These are phyloP conservation scores for Pulveroboletus sp. DNA, from an alignment of 768 basidiomycete genomes.

Conservation along the genomic window DNA sequence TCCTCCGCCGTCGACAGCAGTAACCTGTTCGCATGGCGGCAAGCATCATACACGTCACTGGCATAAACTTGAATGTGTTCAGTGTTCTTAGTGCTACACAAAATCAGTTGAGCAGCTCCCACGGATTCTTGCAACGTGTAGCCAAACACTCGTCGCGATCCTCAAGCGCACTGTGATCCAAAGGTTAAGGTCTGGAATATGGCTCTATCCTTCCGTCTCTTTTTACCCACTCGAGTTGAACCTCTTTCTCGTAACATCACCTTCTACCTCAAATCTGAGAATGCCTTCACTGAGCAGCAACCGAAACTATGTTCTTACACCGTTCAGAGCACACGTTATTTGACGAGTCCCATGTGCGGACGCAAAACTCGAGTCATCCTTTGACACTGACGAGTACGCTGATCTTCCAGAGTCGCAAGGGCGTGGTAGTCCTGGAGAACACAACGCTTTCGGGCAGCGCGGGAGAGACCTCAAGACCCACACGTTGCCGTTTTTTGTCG, in stretches of 20 bases:
- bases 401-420: constrained; percentile 52
- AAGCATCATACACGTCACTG: too few species aligned
- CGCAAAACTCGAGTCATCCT: constrained; percentile 55
- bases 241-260: constrained; percentile 42
- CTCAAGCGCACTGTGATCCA: constrained; percentile 12
- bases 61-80: too few species aligned
- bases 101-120: constrained; percentile 6
- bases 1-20: too few species aligned
- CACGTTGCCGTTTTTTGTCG: too few species aligned
- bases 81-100: too few species aligned
- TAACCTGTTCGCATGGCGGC: too few species aligned
- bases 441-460: too few species aligned
- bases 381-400: constrained; percentile 50
- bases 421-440: constrained; percentile 51
- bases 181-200: constrained; percentile 2
- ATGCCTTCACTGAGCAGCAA: too few species aligned
- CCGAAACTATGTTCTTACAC: too few species aligned
- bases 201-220: constrained; percentile 32
- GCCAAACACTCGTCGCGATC: constrained; percentile 5
- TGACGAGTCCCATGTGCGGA: constrained; percentile 54
- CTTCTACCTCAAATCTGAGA: too few species aligned
- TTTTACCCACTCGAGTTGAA: constrained; percentile 38
- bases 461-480: too few species aligned
- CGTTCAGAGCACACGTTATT: too few species aligned
- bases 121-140: constrained; percentile 2